A percentile compares a stretch with the other conserved stretches of the same genome.
phyloP scores from a whole-genome alignment of 179 eudicot genomes.

The Beta lomatogona region DNA sequence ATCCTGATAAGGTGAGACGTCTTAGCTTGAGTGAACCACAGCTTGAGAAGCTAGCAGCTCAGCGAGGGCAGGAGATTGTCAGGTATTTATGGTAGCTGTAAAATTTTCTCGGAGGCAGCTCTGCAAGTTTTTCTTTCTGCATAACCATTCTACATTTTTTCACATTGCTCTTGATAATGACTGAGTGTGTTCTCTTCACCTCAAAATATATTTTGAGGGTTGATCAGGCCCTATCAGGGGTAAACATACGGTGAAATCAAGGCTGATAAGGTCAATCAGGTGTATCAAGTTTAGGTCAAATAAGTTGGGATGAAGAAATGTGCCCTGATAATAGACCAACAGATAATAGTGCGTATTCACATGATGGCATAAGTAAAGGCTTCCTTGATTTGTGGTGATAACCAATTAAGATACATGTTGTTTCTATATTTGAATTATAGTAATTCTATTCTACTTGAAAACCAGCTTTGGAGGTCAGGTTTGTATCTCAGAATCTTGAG shows the following conservation, averaged over 20 bases:
- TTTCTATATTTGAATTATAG: neutral
- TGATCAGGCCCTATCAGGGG: too few species aligned
- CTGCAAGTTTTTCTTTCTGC: neutral
- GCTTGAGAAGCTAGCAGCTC: constrained; percentile 67
- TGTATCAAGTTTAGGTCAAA: too few species aligned
- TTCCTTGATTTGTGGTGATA: neutral
- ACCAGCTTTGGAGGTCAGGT: too few species aligned
- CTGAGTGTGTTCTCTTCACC: neutral
- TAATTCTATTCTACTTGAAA: too few species aligned
- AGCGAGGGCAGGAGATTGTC: constrained; percentile 71
- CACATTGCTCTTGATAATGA: neutral
- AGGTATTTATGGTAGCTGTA: constrained; percentile 47
- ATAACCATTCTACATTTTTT: neutral
- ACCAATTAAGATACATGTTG: neutral
- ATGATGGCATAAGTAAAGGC: neutral
- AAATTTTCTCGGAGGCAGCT: neutral
- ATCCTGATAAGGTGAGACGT: constrained; percentile 82
- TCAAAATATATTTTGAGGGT: too few species aligned
- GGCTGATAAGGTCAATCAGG: too few species aligned
- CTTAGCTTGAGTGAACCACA: constrained; percentile 95
- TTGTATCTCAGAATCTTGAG: too few species aligned
- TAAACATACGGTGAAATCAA: too few species aligned
- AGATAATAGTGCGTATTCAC: neutral
- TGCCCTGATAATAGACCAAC: neutral
- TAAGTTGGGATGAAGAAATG: too few species aligned